Percentiles rank a stretch among this genome's conserved stretches.
These are phyloP conservation scores for Nannochloris sp. DNA, from an alignment of 139 green algal species.

Conservation along the genomic window DNA sequence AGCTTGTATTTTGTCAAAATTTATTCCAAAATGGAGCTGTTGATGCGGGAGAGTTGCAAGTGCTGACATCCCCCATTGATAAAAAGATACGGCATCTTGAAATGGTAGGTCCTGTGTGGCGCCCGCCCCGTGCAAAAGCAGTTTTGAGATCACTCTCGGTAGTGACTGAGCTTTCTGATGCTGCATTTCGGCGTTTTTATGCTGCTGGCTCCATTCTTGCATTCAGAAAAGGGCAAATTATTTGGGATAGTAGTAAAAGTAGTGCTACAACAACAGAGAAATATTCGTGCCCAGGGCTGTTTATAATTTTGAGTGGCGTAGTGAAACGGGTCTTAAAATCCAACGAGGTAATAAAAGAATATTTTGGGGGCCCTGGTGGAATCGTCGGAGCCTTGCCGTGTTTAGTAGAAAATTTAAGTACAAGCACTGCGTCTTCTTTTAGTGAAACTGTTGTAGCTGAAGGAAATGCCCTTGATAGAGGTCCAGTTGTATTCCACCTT, in stretches of 20 bases:
- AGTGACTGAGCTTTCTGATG: conserved; percentile 22
- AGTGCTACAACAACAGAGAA: conserved; percentile 1
- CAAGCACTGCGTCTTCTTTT: conserved; percentile 23
- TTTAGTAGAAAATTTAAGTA: too few relatives aligned
- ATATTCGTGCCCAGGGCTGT: not conserved
- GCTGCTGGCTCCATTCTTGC: conserved; percentile 10
- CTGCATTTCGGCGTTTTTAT: conserved; percentile 3
- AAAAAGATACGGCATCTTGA: conserved; percentile 49
- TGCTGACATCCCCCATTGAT: conserved; percentile 49
- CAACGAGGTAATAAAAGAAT: conserved; percentile 5
- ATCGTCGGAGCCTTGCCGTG: conserved; percentile 31
- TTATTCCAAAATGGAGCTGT: conserved; percentile 48
- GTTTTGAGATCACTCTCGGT: conserved; percentile 60
- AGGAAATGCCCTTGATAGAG: conserved; percentile 67
- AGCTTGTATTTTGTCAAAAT: conserved; percentile 64
- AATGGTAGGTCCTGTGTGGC: conserved; percentile 52
- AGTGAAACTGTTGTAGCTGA: conserved; percentile 30
- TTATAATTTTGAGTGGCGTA: conserved; percentile 19
- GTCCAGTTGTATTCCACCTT: conserved; percentile 62
- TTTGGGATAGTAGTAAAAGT: conserved; percentile 1
- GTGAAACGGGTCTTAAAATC: not conserved
- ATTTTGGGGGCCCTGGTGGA: conserved; percentile 46
- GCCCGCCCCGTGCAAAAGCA: conserved; percentile 32
- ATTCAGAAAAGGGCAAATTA: not conserved
- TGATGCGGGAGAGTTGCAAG: conserved; percentile 50